Evolutionary conservation across 2,329 filamentous ascomycete genomes (phyloP), one percentile per base, ranked within the genome.

Genomic region (Fusarium solani-melongenae): DNA sequence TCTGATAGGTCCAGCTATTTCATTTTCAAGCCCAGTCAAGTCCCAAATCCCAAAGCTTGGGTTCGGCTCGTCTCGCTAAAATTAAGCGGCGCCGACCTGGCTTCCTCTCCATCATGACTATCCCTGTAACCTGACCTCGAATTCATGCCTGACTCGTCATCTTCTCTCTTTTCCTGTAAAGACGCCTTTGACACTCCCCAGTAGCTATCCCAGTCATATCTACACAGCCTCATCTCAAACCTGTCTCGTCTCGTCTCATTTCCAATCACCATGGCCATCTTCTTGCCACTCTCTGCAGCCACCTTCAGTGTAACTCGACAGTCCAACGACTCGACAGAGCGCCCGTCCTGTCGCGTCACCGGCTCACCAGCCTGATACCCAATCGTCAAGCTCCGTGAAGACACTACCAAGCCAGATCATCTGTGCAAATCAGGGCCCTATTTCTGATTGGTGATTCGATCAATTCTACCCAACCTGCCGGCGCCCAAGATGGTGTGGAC

Each of bases 311-410:
- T 67, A 69, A 67, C 64, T 51, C 46, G 46, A 51, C 41, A 27
- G 27, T 67, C 22, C 51, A 71, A 62, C 58, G 41, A n/a, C 64
- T 57, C 71, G 62, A 64, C 31, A 64, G 44, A 71, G 49, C 62
- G 63, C 59, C 41, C 55, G 57, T 31, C 22, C 29, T 61, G 41
- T 46, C 62, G 53, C 71, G 66, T 74, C 62, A 73, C 60, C 71
- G 68, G 41, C 59, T 70, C 65, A 72, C 51, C 60, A 38, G 3
- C 46, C 44, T 29, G 67, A 66, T 72, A 67, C 68, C 66, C 69
- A 75, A 75, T 73, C 39, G 68, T 64, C 69, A 11, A 64, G 34
- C 36, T 64, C 29, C 59, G 73, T 74, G 73, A 76, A 76, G 70
- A 56, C 62, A 55, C 70, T 75, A 75, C 72, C 27, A 27, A 36